Evolutionary conservation across 1,139 yeast genomes (phyloP), one percentile per base, ranked within the genome.

Genomic region (Candida sojae): DNA sequence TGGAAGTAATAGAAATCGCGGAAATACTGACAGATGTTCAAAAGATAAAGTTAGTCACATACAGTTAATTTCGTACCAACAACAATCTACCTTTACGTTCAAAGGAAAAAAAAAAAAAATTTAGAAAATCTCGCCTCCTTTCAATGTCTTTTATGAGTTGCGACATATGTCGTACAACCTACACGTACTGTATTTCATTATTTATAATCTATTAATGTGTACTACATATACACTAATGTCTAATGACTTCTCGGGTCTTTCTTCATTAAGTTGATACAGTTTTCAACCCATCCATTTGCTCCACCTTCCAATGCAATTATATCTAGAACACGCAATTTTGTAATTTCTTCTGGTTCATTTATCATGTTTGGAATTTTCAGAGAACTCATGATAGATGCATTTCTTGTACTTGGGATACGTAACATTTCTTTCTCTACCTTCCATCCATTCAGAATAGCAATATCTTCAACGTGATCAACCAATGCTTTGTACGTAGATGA

Each of bases 331-430:
- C 79, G 64, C 23, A 60, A 56, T 25, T 63, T 67, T 10, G 54
- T 50, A 21, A 61, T 56, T 37, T 75, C 75, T 31, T 60, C 55
- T 3, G 58, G 55, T 42, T 60, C 60, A 26, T 52, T 50, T 17
- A 43, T 29, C 39, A 57, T 56, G 26, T 56, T 52, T 3, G 61
- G 63, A 35, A 66, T 65, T 48, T 60, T 66, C 29, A 65, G 61
- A 44, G 80, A 75, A 1, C 96, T 96, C 48, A 93, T 84, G 6
- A 93, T 70, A 0, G 98, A 97, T 1, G 96, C 92, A 59, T 92
- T 93, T 62, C 98, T 75, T 0, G 99, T 93, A 52, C 97, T 88
- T 28, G 99, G 99, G 37, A 93, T 93, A 53, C 99, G 75, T 44
- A 93, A 70, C 86, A 88, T 86, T 63, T 93, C 98, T 57, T 85